phyloP scores from a whole-genome alignment of 148 eudicot genomes.

The Vaccinium corymbosum region DNA sequence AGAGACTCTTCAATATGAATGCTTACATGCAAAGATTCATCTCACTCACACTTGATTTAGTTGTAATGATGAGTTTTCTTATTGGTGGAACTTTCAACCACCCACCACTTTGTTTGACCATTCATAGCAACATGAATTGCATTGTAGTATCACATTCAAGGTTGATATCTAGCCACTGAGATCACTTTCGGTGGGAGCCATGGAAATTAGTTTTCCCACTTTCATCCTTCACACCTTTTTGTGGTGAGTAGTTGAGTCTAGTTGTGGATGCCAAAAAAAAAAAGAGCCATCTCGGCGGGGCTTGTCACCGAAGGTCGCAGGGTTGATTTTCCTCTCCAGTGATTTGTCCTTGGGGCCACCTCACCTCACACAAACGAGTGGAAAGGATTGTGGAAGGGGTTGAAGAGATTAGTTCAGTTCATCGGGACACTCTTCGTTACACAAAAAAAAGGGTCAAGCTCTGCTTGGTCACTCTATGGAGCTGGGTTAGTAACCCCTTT shows the following conservation, averaged over 20 bases:
- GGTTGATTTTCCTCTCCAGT: no score
- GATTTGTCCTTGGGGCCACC: no score
- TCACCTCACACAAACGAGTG: no score
- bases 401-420: no score
- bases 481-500: neutral
- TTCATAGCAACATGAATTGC: slow-evolving; percentile 8
- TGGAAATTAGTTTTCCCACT: neutral
- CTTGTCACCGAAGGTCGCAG: no score
- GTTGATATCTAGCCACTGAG: neutral
- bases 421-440: no score
- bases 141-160: slow-evolving; percentile 31
- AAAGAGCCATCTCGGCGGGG: no score
- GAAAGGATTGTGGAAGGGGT: no score
- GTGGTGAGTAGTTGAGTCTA: slow-evolving; percentile 37
- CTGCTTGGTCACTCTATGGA: neutral
- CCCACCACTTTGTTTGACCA: slow-evolving; percentile 33
- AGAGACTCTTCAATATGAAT: neutral
- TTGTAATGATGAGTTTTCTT: slow-evolving; percentile 6
- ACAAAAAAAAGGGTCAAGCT: neutral
- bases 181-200: slow-evolving; percentile 14
- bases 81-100: slow-evolving; percentile 8
- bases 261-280: neutral
- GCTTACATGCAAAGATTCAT: neutral
- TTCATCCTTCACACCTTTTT: slow-evolving; percentile 19
- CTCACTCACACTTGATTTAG: neutral